Evolutionary conservation across 345 rosid species (phyloP).

Genomic region (Citrus medica): DNA sequence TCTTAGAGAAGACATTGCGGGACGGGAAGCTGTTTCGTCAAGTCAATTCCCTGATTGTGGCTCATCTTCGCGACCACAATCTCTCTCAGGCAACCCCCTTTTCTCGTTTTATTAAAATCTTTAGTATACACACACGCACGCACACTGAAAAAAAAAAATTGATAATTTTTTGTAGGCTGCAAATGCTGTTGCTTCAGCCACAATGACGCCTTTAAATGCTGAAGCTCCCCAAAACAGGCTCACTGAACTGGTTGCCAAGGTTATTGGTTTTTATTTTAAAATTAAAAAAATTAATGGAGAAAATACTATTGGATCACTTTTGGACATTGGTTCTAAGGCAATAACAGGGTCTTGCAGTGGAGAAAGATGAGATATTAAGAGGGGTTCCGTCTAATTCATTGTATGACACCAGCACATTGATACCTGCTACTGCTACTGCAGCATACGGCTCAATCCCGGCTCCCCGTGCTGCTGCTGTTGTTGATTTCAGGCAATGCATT

Average conservation of each 20-base stretch:
- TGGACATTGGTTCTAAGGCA: conserved; percentile 29
- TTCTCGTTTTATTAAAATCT: background rate
- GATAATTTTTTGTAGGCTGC: conserved; percentile 51
- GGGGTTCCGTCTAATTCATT: conserved; percentile 49
- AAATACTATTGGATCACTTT: background rate
- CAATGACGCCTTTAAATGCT: conserved; percentile 71
- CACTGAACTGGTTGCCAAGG: conserved; percentile 81
- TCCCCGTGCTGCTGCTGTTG: conserved; percentile 34
- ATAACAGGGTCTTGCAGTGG: conserved; percentile 85
- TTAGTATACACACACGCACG: background rate
- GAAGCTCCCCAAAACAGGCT: conserved; percentile 73
- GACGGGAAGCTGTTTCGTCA: conserved; percentile 67
- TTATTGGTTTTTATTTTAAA: conserved; percentile 11
- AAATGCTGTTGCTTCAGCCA: conserved; percentile 69
- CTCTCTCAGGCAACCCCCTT: conserved; percentile 47
- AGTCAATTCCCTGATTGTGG: conserved; percentile 74
- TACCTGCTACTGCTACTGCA: conserved; percentile 21
- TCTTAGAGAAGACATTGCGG: conserved; percentile 61
- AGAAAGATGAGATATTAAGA: conserved; percentile 55
- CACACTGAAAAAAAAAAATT: background rate
- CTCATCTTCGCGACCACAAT: conserved; percentile 79
- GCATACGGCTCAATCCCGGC: conserved; percentile 49
- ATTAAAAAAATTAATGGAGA: background rate
- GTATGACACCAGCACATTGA: conserved; percentile 30
- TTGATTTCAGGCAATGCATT: conserved; percentile 58